Evolutionary conservation across 495 filamentous ascomycete species (phyloP), one percentile per base, ranked within the genome.

Genomic region (Viridothelium virens): DNA sequence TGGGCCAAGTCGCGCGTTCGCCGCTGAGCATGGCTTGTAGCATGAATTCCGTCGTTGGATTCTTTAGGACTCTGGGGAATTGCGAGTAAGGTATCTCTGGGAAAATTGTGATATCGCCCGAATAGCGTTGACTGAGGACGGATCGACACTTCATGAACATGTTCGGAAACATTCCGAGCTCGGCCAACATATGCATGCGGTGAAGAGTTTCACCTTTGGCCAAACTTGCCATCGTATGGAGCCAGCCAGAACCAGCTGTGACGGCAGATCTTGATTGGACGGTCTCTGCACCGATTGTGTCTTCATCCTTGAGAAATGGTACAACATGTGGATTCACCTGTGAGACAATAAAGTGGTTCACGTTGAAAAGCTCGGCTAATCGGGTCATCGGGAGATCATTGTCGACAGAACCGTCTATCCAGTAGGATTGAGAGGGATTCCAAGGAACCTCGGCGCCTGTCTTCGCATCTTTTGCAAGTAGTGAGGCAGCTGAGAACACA

Each of bases 301-400:
- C 65, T n/a, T 65, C 66, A 25, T 70, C 66, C 38, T 61, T 53
- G 18, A 59, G 79, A 68, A 97, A 96, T 6, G 92, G 92, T 0
- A 95, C 87, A 38, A 97, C 89, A 70, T 97, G 93, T 1, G 93
- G 93, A 71, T 96, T 97, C 56, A 95, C 91, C 73, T 97, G 93
- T 0, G 92, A 96, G 38, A 96, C 93, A 72, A 97, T 96, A 73
- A 96, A 96, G 73, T 96, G 92, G 73, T 96, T 97, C 77, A 96
- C 92, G 72, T 96, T 96, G 77, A 96, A 96, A 89, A 96, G 93
- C 70, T 96, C 92, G 0, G 92, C 87, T 11, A 97, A 80, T 10
- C 90, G 82, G 56, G 87, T 91, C 89, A 96, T 96, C 31, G 93
- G 93, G 2, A 97, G 81, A 76, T 97, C 93, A 66, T 91, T 91